Evolutionary conservation across 371 early-diverging fungal species (phyloP), one percentile per base, ranked within the genome.

Genomic region (Spraguea lophii): DNA sequence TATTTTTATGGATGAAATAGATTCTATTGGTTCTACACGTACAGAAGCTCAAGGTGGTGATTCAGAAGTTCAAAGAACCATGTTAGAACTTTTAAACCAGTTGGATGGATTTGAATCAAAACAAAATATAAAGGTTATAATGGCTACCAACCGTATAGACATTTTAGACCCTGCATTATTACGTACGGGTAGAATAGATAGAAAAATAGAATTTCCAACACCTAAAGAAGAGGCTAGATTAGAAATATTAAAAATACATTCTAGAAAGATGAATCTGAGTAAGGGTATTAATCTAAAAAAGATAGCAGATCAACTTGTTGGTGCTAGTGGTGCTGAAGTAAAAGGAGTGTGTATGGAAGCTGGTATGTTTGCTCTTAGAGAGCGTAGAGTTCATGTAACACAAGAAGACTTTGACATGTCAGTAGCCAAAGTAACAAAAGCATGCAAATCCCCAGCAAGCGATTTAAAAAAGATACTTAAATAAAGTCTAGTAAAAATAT

Each of bases 371-470:
- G 98, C 98, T n/a, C 73, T 98, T 44, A 77, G 98, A 51, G 98
- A 93, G 71, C 82, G 94, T 22, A 77, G 88, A 56, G 90, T 94
- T 51, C 95, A 94, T 59, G 95, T 98, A 21, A 92, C 89, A 9
- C 93, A 95, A 64, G 95, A 98, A 72, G 99, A 98, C 73, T 98
- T 95, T 73, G 94, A 94, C 69, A 87, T 94, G 92, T 92, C 99
- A 3, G 93, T 94, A 15, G 82, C 90, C 52, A 98, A 98, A 83
- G 88, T 94, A n/a, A n/a, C n/a, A 15, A 62, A n/a, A n/a, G n/a
- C n/a, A n/a, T n/a, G n/a, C n/a, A n/a, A n/a, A n/a, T n/a, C 67
- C 27, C 54, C 59, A 2, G 57, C 57, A 27, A 32, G 40, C 15
- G 61, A 65, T 26, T 48, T 67, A n/a, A 54, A 65, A 47, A 68